These are phyloP conservation scores for Daldinia caldariorum DNA, from an alignment of 495 filamentous ascomycete species.

Conservation along the genomic window DNA sequence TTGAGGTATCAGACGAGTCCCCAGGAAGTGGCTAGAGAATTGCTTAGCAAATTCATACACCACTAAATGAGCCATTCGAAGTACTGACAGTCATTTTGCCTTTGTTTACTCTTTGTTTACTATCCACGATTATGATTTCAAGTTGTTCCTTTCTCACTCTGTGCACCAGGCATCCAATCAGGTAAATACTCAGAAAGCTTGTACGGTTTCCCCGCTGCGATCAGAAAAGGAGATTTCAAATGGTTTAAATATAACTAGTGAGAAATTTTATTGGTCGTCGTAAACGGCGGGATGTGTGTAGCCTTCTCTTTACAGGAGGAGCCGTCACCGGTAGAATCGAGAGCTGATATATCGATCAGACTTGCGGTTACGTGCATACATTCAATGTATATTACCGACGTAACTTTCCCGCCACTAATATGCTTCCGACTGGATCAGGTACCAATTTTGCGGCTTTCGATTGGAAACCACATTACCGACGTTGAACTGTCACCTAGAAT, in stretches of 20 bases:
- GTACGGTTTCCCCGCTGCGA: not conserved
- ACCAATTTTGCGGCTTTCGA: not conserved
- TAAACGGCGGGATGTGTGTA: not conserved
- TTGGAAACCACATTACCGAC: not conserved
- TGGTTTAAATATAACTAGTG: no score
- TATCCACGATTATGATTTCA: not conserved
- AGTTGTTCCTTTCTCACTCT: not conserved
- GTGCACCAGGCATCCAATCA: not conserved
- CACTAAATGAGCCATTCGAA: not conserved
- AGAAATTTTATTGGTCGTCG: not conserved
- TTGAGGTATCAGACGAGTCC: not conserved
- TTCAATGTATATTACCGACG: not conserved
- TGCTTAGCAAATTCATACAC: not conserved
- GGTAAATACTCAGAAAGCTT: not conserved
- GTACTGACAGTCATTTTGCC: not conserved
- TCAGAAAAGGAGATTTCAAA: not conserved
- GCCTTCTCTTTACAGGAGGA: not conserved
- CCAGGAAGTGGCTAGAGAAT: not conserved
- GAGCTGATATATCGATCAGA: not conserved
- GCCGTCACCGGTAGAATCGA: not conserved
- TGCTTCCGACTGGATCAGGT: not conserved
- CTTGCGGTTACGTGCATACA: not conserved
- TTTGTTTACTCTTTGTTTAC: not conserved
- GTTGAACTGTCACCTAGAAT: not conserved
- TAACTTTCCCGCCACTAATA: not conserved